Conservation (phyloP, 495 filamentous ascomycete species). For the Rhizodiscina lignyota region DNA sequence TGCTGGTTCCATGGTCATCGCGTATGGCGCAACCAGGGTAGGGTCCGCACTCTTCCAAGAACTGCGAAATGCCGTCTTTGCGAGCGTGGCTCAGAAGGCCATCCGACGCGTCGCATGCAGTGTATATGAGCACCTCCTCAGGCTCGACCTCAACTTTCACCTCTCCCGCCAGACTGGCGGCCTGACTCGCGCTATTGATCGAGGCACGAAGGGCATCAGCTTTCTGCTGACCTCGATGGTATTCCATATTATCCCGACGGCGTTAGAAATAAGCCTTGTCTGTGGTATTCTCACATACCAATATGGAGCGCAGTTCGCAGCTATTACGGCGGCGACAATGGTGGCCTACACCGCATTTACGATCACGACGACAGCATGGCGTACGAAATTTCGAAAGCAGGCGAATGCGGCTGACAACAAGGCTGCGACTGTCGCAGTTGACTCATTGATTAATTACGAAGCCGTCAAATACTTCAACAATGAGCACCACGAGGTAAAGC, state of each 20-base stretch:
- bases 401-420: conserved; percentile 94
- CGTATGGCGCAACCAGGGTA: conserved; percentile 76
- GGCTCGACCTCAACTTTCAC: conserved; percentile 85
- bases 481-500: conserved; percentile 77
- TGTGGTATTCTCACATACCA: conserved; percentile 88
- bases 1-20: conserved; percentile 82
- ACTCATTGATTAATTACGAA: conserved; percentile 95
- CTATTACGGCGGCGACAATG: conserved; percentile 85
- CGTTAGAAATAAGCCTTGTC: conserved; percentile 84
- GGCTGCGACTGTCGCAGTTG: conserved; percentile 87
- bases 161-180: conserved; percentile 88
- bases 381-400: conserved; percentile 86
- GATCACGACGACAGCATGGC: conserved; percentile 87
- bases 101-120: conserved; percentile 81
- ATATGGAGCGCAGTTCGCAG: conserved; percentile 80
- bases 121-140: conserved; percentile 81
- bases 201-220: conserved; percentile 95
- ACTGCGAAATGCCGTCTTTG: conserved; percentile 87
- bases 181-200: conserved; percentile 83
- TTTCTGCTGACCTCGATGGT: conserved; percentile 96
- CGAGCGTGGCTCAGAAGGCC: conserved; percentile 90
- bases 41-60: conserved; percentile 80
- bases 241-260: conserved; percentile 89
- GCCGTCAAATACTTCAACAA: conserved; percentile 99
- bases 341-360: conserved; percentile 86